phyloP scores from a whole-genome alignment of 2,329 filamentous ascomycete genomes.

The Penicillium capsulatum region DNA sequence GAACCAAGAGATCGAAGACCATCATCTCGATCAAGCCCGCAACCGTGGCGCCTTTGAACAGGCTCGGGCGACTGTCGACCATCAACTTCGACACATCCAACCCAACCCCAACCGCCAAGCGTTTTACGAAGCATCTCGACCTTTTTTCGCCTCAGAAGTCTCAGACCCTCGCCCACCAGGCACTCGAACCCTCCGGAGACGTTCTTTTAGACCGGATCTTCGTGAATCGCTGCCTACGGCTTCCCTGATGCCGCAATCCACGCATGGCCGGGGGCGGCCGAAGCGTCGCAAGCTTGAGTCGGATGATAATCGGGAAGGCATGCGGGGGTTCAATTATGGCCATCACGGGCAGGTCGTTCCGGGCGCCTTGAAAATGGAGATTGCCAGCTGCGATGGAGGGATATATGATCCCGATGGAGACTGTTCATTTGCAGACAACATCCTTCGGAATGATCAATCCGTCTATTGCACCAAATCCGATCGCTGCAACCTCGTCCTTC shows the following conservation, averaged over 20 bases:
- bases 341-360: conserved; percentile 82
- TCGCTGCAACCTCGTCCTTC: conserved; percentile 79
- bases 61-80: conserved; percentile 24
- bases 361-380: conserved; percentile 77
- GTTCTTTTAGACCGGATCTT: conserved; percentile 11
- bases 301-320: conserved; percentile 50
- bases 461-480: conserved; percentile 90
- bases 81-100: conserved; percentile 22
- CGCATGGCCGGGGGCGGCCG: conserved; percentile 45
- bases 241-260: conserved; percentile 25
- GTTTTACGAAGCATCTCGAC: conserved; percentile 9
- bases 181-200: conserved; percentile 11
- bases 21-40: conserved; percentile 24
- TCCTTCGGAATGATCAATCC: conserved; percentile 73
- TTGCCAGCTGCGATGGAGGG: conserved; percentile 84
- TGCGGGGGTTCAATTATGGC: conserved; percentile 70
- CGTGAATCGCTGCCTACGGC: conserved; percentile 22
- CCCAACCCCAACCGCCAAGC: not conserved
- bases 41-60: conserved; percentile 24
- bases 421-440: conserved; percentile 69
- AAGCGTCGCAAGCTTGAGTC: conserved; percentile 70
- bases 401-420: conserved; percentile 53
- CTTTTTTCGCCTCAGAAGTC: conserved; percentile 11
- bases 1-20: conserved; percentile 38
- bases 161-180: conserved; percentile 8